These are phyloP conservation scores for Logfia minima DNA, from an alignment of 129 eudicot species.

Conservation along the genomic window DNA sequence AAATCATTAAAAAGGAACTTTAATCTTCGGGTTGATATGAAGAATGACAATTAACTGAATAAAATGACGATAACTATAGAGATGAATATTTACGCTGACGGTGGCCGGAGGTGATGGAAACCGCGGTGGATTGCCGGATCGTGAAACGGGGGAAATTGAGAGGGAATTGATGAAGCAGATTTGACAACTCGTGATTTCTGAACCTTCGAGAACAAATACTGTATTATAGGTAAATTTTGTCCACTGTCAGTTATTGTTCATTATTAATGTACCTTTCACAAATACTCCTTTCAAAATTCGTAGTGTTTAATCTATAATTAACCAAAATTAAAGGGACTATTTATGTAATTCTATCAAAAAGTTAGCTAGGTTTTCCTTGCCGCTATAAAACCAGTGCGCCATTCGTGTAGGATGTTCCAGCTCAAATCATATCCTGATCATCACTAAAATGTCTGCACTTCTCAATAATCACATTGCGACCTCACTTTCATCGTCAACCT, in stretches of 20 bases:
- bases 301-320: neutral
- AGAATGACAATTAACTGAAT: neutral
- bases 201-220: neutral
- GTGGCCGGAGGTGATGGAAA: neutral
- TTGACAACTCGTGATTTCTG: neutral
- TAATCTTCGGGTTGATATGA: neutral
- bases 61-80: neutral
- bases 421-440: neutral
- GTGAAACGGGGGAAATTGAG: neutral
- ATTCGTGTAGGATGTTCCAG: neutral
- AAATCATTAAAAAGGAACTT: neutral
- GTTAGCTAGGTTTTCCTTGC: neutral
- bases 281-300: neutral
- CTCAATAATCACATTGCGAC: neutral
- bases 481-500: slow-evolving; percentile 10
- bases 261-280: neutral
- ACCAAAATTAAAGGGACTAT: neutral
- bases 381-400: neutral
- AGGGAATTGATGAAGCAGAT: neutral
- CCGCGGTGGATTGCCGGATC: neutral
- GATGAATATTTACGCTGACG: neutral
- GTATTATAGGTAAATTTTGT: neutral
- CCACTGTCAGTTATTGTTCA: too few relatives aligned
- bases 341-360: neutral
- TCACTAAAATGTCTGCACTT: slow-evolving; percentile 1